phyloP scores from a whole-genome alignment of 805 yeast species.

The Ogataea neopini region DNA sequence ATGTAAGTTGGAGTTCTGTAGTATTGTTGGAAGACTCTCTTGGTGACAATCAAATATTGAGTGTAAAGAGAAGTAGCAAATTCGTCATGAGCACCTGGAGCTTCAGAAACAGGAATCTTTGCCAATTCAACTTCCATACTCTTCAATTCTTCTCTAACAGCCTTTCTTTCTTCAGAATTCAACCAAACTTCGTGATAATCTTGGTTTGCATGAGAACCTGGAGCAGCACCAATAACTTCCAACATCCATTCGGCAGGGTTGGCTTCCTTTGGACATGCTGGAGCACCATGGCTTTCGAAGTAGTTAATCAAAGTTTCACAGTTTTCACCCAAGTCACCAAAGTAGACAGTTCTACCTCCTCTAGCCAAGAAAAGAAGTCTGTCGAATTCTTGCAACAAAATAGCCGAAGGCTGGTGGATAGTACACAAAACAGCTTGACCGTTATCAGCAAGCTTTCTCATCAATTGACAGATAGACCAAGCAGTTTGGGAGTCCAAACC shows the following conservation, averaged over 20 bases:
- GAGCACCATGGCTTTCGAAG: conserved; percentile 67
- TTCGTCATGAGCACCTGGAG: conserved; percentile 37
- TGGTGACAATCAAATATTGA: conserved; percentile 47
- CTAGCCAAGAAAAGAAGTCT: conserved; percentile 65
- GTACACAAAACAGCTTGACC: conserved; percentile 66
- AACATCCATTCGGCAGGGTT: conserved; percentile 95
- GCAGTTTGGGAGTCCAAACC: conserved; percentile 63
- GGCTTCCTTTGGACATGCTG: conserved; percentile 64
- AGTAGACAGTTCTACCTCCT: conserved; percentile 76
- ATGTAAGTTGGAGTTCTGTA: conserved; percentile 65
- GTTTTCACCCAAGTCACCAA: conserved; percentile 69
- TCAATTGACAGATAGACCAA: conserved; percentile 56
- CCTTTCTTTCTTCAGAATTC: conserved; percentile 60
- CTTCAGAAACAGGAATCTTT: conserved; percentile 35
- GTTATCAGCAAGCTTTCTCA: conserved; percentile 50
- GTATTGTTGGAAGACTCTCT: conserved; percentile 58
- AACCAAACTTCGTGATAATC: conserved; percentile 80
- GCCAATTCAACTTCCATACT: conserved; percentile 62
- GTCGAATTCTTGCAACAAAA: conserved; percentile 75
- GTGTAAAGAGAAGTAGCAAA: conserved; percentile 44
- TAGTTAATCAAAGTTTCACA: conserved; percentile 57
- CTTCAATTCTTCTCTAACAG: conserved; percentile 59
- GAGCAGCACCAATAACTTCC: conserved; percentile 81
- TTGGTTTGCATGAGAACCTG: conserved; percentile 71
- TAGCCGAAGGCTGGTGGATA: conserved; percentile 85